phyloP scores from a whole-genome alignment of 805 yeast genomes.

The Ogataea salicorniae region DNA sequence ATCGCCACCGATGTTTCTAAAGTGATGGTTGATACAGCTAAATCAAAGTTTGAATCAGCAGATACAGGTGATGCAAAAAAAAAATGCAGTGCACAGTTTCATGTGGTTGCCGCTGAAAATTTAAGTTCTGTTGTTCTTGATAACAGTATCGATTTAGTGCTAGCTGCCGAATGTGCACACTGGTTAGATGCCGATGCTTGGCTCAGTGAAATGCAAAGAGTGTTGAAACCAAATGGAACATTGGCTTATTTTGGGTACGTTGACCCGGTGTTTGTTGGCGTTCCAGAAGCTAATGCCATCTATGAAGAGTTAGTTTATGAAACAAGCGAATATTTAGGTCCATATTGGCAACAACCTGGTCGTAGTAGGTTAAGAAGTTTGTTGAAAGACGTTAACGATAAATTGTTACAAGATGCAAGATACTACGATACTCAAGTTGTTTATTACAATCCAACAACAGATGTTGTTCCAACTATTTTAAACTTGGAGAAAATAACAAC shows the following conservation, averaged over 20 bases:
- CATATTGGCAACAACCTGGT: slow-evolving; percentile 87
- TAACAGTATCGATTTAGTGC: slow-evolving; percentile 49
- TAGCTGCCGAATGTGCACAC: slow-evolving; percentile 85
- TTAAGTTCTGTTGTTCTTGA: slow-evolving; percentile 15
- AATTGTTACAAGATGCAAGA: slow-evolving; percentile 33
- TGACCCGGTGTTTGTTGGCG: slow-evolving; percentile 54
- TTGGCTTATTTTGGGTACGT: slow-evolving; percentile 76
- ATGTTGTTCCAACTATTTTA: slow-evolving; percentile 21
- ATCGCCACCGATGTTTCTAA: slow-evolving; percentile 44
- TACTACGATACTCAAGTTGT: slow-evolving; percentile 28
- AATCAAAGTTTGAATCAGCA: slow-evolving; percentile 6
- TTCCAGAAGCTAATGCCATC: slow-evolving; percentile 51
- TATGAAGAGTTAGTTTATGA: slow-evolving; percentile 40
- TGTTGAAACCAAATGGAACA: slow-evolving; percentile 38
- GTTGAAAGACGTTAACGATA: slow-evolving; percentile 36
- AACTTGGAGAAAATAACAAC: slow-evolving; percentile 35
- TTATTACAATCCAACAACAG: slow-evolving; percentile 24
- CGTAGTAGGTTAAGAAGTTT: slow-evolving; percentile 45
- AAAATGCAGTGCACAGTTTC: slow-evolving; percentile 8
- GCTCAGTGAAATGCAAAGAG: slow-evolving; percentile 30
- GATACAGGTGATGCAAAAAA: background rate
- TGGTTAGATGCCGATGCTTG: slow-evolving; percentile 48
- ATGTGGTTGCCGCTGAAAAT: slow-evolving; percentile 20
- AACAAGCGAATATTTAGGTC: slow-evolving; percentile 46
- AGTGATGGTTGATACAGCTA: slow-evolving; percentile 43